These are phyloP conservation scores for Diutina pseudorugosa DNA, from an alignment of 1,139 yeast species.

Conservation along the genomic window DNA sequence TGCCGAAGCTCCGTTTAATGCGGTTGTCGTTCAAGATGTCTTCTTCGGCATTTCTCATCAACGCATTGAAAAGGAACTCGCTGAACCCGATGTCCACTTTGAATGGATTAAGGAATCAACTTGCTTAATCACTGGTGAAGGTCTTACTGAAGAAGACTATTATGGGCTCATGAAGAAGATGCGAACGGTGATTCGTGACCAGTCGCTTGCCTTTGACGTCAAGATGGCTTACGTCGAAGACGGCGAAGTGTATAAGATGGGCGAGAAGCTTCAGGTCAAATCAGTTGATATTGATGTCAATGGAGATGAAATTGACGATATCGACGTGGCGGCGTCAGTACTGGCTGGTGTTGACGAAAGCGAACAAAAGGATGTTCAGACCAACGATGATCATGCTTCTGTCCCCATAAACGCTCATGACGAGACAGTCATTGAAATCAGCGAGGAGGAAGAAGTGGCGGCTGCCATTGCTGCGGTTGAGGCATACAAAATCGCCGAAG, in stretches of 20 bases:
- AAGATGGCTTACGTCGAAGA: slow-evolving; percentile 30
- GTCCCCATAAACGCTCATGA: too few relatives aligned
- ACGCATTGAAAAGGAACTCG: slow-evolving; percentile 26
- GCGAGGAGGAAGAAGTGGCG: not conserved
- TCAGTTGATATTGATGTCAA: slow-evolving; percentile 64
- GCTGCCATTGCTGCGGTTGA: not conserved
- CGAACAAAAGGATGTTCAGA: not conserved
- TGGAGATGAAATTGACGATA: slow-evolving; percentile 75
- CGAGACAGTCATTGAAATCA: not conserved
- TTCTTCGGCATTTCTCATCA: slow-evolving; percentile 41
- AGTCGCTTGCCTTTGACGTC: slow-evolving; percentile 38
- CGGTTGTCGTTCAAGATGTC: slow-evolving; percentile 40
- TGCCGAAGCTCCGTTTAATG: slow-evolving; percentile 28
- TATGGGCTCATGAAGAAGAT: slow-evolving; percentile 20
- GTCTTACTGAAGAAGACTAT: slow-evolving; percentile 22
- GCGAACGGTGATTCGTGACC: slow-evolving; percentile 19
- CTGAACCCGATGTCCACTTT: slow-evolving; percentile 13
- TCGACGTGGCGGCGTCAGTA: slow-evolving; percentile 18
- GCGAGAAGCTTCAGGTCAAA: slow-evolving; percentile 59
- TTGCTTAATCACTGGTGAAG: slow-evolving; percentile 26
- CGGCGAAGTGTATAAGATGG: slow-evolving; percentile 40
- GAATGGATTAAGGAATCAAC: slow-evolving; percentile 31
- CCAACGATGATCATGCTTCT: too few relatives aligned
- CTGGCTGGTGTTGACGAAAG: not conserved
- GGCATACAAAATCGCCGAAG: not conserved